Base-by-base conservation (phyloP, 805 yeast genomes). In the Kodamaea laetipori region DNA sequence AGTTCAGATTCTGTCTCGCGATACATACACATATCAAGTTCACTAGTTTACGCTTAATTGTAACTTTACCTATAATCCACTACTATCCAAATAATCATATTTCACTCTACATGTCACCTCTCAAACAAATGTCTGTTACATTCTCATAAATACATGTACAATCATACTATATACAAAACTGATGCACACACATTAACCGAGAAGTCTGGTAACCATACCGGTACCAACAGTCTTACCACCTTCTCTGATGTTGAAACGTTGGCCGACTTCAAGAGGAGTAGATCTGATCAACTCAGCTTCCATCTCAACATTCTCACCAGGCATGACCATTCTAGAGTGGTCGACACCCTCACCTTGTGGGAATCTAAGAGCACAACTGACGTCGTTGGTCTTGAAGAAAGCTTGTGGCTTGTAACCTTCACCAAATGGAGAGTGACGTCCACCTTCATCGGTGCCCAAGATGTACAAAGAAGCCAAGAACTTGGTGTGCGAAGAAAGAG, bases 201-300 rank as follows among this genome's bases (percentile, higher is more conserved):
- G 68, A 69, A 89, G 83, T 73, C 96, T 84, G 61, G 99, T 94
- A 60, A 94, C 81, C 77, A 94, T 77, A 78, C 99, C 99, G 56
- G 99, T 94, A 73, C 97, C 99, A 56, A 94, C 97, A 54, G 99
- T 94, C 77, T 86, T 87, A 69, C 97, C 97, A 76, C 98, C 97
- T 78, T 94, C 99, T 83, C 99, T 94, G 69, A 94, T 80, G 83
- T 94, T 94, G 86, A 94, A 94, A 76, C 98, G 87, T 79, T 90
- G 97, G 69, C 95, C 95, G 60, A 85, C 84, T 79, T 94, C 99
- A 53, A 94, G 63, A 50, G 98, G 90, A 56, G 95, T 87, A 67
- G 96, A 94, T 75, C 81, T 87, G 52, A 86, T 83, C 64, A 92
- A 78, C 66, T 85, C 86, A 66, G 92, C 87, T 63, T 81, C 82